These are phyloP conservation scores for Trichoderma hamatum DNA, from an alignment of 2,329 filamentous ascomycete species.

Conservation along the genomic window DNA sequence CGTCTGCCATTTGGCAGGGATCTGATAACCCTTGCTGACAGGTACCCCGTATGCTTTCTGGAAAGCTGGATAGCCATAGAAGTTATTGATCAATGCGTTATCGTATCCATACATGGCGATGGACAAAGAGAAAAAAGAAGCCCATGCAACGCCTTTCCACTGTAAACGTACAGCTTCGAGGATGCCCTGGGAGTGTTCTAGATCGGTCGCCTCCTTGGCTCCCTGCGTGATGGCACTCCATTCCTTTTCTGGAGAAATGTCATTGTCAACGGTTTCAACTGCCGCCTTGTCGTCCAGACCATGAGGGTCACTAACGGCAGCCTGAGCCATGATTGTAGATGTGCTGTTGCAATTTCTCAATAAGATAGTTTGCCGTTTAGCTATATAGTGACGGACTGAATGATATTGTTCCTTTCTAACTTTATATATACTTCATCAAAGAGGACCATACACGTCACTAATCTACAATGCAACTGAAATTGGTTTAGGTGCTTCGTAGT, in stretches of 20 bases:
- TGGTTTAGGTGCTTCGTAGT: background rate
- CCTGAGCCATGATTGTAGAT: constrained; percentile 7
- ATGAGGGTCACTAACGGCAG: background rate
- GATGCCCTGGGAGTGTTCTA: constrained; percentile 20
- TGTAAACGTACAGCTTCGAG: constrained; percentile 14
- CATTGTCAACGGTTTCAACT: background rate
- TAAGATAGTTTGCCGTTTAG: background rate
- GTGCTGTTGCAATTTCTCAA: background rate
- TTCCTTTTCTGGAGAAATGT: constrained; percentile 4
- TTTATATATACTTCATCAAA: background rate
- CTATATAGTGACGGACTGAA: background rate
- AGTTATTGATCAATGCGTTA: constrained; percentile 43
- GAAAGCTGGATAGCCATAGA: constrained; percentile 41
- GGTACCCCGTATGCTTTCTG: constrained; percentile 29
- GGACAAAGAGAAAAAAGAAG: background rate
- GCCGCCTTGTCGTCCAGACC: background rate
- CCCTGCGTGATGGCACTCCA: constrained; percentile 8
- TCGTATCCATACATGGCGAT: constrained; percentile 50
- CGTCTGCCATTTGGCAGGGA: constrained; percentile 55
- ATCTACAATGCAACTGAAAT: background rate
- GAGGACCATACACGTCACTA: background rate
- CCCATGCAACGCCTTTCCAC: constrained; percentile 20
- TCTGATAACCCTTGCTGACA: constrained; percentile 33
- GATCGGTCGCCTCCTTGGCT: constrained; percentile 8
- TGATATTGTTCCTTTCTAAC: background rate